Evolutionary conservation across 169 alveolate genomes (phyloP).

Genomic region (Eimeria acervulina): DNA sequence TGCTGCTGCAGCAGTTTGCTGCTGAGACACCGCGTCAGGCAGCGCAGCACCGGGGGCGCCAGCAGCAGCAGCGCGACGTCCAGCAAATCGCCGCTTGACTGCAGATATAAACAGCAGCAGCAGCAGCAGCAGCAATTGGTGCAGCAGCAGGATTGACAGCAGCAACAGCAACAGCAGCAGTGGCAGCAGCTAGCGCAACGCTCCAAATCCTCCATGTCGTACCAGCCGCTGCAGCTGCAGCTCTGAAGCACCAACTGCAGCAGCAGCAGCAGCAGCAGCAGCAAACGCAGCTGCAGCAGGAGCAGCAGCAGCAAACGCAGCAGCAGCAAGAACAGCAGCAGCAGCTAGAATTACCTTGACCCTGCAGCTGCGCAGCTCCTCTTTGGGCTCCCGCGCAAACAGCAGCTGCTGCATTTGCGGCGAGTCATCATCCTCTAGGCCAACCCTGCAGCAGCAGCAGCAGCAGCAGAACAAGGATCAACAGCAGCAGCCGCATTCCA

Average conservation of each 20-base stretch:
- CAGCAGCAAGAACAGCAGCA: constrained; percentile 57
- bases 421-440: neutral
- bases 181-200: neutral
- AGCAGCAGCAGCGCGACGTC: constrained; percentile 63
- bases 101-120: constrained; percentile 13
- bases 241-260: neutral
- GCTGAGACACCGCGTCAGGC: constrained; percentile 30
- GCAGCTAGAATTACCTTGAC: constrained; percentile 9
- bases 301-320: constrained; percentile 43
- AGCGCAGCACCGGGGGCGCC: constrained; percentile 67
- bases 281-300: neutral
- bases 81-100: constrained; percentile 79
- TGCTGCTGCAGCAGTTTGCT: constrained; percentile 22
- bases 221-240: neutral
- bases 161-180: constrained; percentile 24
- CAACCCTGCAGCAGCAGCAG: constrained; percentile 26
- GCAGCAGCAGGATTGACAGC: neutral
- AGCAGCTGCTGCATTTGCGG: constrained; percentile 48
- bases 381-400: neutral
- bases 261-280: constrained; percentile 37
- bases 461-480: neutral
- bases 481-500: neutral
- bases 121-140: constrained; percentile 13
- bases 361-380: constrained; percentile 38
- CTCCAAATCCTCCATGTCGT: too few relatives aligned